Evolutionary conservation across 805 yeast species (phyloP).

Genomic region (Candida arabinofermentans): DNA sequence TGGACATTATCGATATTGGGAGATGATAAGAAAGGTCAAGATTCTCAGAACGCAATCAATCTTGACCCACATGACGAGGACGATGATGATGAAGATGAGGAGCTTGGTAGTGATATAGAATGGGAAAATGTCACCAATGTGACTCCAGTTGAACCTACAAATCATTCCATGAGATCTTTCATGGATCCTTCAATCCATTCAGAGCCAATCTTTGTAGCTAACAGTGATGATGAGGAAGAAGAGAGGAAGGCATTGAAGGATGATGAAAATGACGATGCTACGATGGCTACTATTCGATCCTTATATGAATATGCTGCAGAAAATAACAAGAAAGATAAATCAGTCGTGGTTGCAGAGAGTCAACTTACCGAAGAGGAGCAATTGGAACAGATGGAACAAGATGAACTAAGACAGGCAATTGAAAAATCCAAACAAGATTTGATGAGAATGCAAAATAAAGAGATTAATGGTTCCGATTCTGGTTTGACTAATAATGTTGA

Average conservation of each 20-base stretch:
- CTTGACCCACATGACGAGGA: constrained; percentile 33
- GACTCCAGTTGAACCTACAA: not conserved
- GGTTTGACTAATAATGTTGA: not conserved
- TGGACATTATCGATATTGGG: constrained; percentile 64
- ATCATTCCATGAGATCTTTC: constrained; percentile 10
- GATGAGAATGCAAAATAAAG: constrained; percentile 25
- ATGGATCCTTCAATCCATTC: constrained; percentile 17
- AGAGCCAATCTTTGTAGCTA: constrained; percentile 14
- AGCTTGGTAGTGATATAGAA: constrained; percentile 41
- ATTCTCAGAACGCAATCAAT: constrained; percentile 43
- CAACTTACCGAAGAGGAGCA: constrained; percentile 12
- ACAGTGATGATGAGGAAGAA: not conserved
- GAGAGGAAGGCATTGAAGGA: not conserved
- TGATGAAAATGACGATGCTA: constrained; percentile 14
- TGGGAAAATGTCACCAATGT: constrained; percentile 64
- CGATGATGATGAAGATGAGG: constrained; percentile 29
- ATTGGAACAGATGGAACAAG: constrained; percentile 19
- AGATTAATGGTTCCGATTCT: too few relatives aligned
- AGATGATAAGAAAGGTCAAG: constrained; percentile 39
- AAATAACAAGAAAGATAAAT: constrained; percentile 16
- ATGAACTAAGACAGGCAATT: constrained; percentile 41
- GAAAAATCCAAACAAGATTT: constrained; percentile 44
- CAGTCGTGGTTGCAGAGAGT: constrained; percentile 6
- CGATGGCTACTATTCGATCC: constrained; percentile 29
- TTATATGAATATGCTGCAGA: constrained; percentile 30